These are phyloP conservation scores for Verbena officinalis DNA, from an alignment of 257 asterid genomes.

Conservation along the genomic window DNA sequence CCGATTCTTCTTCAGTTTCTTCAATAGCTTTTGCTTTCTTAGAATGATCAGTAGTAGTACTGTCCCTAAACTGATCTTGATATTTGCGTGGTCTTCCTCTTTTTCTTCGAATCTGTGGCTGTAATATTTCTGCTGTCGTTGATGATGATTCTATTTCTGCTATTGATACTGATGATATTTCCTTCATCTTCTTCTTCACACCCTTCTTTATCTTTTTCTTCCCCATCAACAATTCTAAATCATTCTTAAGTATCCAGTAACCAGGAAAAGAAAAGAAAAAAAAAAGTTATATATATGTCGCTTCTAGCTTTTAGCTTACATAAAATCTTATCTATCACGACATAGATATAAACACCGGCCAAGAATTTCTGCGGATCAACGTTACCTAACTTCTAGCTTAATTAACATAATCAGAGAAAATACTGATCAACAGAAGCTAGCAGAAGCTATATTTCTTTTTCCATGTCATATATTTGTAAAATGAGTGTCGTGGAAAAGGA, in stretches of 20 bases:
- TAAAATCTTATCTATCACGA: too few relatives aligned
- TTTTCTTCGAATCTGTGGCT: slow-evolving; percentile 49
- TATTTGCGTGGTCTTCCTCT: slow-evolving; percentile 72
- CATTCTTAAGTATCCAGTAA: background rate
- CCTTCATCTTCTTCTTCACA: slow-evolving; percentile 47
- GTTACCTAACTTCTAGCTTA: too few relatives aligned
- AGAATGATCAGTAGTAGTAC: slow-evolving; percentile 15
- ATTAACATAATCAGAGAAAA: too few relatives aligned
- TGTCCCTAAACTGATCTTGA: slow-evolving; percentile 27
- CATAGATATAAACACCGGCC: too few relatives aligned
- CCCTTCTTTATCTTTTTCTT: slow-evolving; percentile 40
- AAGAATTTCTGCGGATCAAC: too few relatives aligned
- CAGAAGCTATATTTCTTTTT: too few relatives aligned
- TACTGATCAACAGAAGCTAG: too few relatives aligned
- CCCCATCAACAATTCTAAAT: slow-evolving; percentile 43
- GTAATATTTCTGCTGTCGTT: slow-evolving; percentile 9
- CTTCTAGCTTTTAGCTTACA: too few relatives aligned
- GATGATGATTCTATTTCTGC: slow-evolving; percentile 56
- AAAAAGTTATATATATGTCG: background rate
- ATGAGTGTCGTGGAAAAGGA: slow-evolving; percentile 24
- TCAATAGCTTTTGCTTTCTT: slow-evolving; percentile 36
- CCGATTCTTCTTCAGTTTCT: too few relatives aligned
- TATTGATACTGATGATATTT: slow-evolving; percentile 36
- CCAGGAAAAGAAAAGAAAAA: background rate
- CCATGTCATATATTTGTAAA: too few relatives aligned